Percentiles rank a stretch among this genome's conserved stretches.
Evolutionary conservation across 2,329 filamentous ascomycete species (phyloP).

Genomic region (Ophiostoma perfectum): DNA sequence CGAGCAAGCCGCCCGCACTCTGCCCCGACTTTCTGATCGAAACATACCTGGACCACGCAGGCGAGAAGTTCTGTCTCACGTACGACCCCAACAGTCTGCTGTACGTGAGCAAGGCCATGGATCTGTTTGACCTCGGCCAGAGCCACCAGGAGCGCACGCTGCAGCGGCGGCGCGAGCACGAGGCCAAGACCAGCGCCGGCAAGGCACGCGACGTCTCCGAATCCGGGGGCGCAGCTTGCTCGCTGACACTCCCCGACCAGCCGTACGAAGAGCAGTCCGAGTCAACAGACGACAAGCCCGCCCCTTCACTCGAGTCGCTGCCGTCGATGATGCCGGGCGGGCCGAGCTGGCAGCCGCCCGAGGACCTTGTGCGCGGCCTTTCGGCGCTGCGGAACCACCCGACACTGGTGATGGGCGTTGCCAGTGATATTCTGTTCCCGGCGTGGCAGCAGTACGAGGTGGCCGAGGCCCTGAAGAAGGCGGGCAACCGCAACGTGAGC

Average conservation of each 20-base stretch:
- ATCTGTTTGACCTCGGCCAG: constrained; percentile 84
- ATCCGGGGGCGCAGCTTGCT: constrained; percentile 47
- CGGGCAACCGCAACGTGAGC: constrained; percentile 74
- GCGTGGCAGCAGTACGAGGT: constrained; percentile 97
- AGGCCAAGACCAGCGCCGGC: background rate
- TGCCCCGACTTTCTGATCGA: constrained; percentile 97
- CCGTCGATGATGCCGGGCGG: constrained; percentile 17
- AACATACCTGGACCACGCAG: constrained; percentile 95
- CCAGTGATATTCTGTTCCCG: constrained; percentile 93
- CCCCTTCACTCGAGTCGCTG: constrained; percentile 28
- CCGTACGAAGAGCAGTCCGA: constrained; percentile 74
- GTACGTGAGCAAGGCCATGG: constrained; percentile 98
- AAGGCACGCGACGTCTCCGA: background rate
- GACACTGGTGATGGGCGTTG: constrained; percentile 85
- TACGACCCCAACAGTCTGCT: constrained; percentile 94
- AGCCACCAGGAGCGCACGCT: constrained; percentile 61
- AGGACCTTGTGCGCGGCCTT: constrained; percentile 74
- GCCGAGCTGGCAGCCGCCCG: constrained; percentile 54
- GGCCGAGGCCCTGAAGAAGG: constrained; percentile 70
- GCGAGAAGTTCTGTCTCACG: constrained; percentile 95
- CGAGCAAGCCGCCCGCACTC: constrained; percentile 79
- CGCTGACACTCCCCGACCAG: constrained; percentile 70
- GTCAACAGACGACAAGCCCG: constrained; percentile 26
- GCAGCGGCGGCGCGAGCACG: constrained; percentile 55
- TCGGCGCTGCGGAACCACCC: constrained; percentile 67